Percentiles rank a stretch among this genome's conserved stretches.
Evolutionary conservation across 345 rosid genomes (phyloP).

Genomic region (Anacardium occidentale): DNA sequence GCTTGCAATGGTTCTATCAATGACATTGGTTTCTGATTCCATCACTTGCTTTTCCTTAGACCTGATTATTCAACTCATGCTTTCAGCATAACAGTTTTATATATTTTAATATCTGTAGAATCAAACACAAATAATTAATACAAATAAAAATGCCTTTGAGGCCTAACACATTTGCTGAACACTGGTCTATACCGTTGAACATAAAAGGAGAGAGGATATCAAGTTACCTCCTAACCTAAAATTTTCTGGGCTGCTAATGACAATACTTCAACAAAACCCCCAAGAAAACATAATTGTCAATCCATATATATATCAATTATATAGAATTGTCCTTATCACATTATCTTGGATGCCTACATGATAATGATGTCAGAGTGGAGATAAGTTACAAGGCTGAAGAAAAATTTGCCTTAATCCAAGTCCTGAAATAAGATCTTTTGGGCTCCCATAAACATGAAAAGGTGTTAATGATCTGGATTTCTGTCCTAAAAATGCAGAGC

Average conservation of each 20-base stretch:
- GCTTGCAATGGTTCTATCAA: slow-evolving; percentile 79
- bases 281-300: too few relatives aligned
- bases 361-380: not conserved
- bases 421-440: not conserved
- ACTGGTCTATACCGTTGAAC: not conserved
- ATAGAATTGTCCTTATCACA: too few relatives aligned
- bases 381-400: not conserved
- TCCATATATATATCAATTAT: too few relatives aligned
- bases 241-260: too few relatives aligned
- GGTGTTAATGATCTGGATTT: not conserved
- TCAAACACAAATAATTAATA: not conserved
- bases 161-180: not conserved
- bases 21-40: slow-evolving; percentile 68
- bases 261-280: too few relatives aligned
- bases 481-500: not conserved
- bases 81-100: not conserved
- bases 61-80: slow-evolving; percentile 30
- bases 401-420: not conserved
- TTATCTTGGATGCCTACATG: too few relatives aligned
- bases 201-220: too few relatives aligned
- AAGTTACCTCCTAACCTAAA: too few relatives aligned
- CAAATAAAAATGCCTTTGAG: not conserved
- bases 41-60: slow-evolving; percentile 31
- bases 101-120: not conserved
- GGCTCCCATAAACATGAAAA: too few relatives aligned